A percentile compares a stretch with the other conserved stretches of the same genome.
phyloP scores from a whole-genome alignment of 805 yeast genomes.

The Suhomyces faveliae region DNA sequence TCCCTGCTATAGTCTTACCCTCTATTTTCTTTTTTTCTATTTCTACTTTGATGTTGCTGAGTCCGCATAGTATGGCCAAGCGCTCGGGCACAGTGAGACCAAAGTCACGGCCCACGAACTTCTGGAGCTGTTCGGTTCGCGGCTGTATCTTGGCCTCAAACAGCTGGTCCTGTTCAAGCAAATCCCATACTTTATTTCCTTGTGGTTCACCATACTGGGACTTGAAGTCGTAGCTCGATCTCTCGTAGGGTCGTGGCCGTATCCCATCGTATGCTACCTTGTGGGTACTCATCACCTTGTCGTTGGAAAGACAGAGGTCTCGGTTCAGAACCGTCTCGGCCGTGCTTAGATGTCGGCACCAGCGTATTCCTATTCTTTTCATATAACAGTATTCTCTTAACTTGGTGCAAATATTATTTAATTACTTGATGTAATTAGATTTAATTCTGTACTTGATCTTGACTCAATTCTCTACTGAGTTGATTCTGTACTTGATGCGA shows the following conservation, averaged over 20 bases:
- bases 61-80: conserved; percentile 29
- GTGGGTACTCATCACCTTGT: conserved; percentile 11
- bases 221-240: conserved; percentile 16
- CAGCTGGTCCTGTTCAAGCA: conserved; percentile 10
- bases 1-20: too few species aligned
- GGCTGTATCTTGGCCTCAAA: not conserved
- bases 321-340: conserved; percentile 21
- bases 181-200: conserved; percentile 9
- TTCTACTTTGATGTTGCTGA: conserved; percentile 18
- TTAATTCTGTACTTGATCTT: too few species aligned
- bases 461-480: too few species aligned
- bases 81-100: conserved; percentile 26
- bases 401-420: too few species aligned
- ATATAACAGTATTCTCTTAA: too few species aligned
- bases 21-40: not conserved
- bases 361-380: too few species aligned
- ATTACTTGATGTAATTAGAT: too few species aligned
- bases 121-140: conserved; percentile 19
- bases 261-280: conserved; percentile 13
- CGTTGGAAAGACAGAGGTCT: conserved; percentile 19
- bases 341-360: not conserved
- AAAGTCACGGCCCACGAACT: conserved; percentile 25
- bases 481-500: too few species aligned
- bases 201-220: conserved; percentile 12
- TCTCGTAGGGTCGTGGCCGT: conserved; percentile 14